Evolutionary conservation across 73 alveolate genomes (phyloP).

Genomic region (Stentor coeruleus): DNA sequence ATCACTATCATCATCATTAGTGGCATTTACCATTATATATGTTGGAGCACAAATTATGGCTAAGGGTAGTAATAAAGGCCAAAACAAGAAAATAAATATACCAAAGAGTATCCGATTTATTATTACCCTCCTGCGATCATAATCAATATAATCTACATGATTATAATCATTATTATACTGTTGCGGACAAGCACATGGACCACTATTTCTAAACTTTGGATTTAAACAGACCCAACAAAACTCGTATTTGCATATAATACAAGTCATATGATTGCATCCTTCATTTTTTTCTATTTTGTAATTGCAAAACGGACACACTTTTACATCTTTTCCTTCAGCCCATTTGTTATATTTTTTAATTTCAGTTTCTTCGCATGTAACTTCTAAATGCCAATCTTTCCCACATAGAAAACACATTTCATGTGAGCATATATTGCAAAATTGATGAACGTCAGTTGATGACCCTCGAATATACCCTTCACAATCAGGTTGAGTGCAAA

Average conservation of each 20-base stretch:
- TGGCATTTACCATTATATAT: too few species aligned
- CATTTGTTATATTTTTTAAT: constrained; percentile 52
- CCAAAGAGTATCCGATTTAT: too few species aligned
- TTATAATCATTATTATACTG: too few species aligned
- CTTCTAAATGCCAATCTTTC: constrained; percentile 38
- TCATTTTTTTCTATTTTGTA: constrained; percentile 63
- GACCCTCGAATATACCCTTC: constrained; percentile 38
- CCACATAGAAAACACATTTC: constrained; percentile 54
- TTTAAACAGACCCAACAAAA: constrained; percentile 95
- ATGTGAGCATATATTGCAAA: constrained; percentile 42
- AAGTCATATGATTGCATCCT: constrained; percentile 96
- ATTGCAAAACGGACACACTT: constrained; percentile 78
- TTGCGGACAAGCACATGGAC: too few species aligned
- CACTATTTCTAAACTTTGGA: too few species aligned
- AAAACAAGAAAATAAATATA: too few species aligned
- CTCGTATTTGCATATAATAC: constrained; percentile 71
- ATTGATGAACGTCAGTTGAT: constrained; percentile 9
- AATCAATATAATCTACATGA: too few species aligned
- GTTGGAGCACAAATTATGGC: too few species aligned
- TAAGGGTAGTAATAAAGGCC: too few species aligned
- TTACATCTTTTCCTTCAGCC: constrained; percentile 52
- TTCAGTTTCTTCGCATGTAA: constrained; percentile 31
- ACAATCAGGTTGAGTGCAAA: constrained; percentile 68
- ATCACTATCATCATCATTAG: too few species aligned
- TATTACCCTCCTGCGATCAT: too few species aligned